A percentile compares a stretch with the other conserved stretches of the same genome.
Conservation (phyloP, 2,329 filamentous ascomycete genomes). For the Neonectria ditissima region DNA sequence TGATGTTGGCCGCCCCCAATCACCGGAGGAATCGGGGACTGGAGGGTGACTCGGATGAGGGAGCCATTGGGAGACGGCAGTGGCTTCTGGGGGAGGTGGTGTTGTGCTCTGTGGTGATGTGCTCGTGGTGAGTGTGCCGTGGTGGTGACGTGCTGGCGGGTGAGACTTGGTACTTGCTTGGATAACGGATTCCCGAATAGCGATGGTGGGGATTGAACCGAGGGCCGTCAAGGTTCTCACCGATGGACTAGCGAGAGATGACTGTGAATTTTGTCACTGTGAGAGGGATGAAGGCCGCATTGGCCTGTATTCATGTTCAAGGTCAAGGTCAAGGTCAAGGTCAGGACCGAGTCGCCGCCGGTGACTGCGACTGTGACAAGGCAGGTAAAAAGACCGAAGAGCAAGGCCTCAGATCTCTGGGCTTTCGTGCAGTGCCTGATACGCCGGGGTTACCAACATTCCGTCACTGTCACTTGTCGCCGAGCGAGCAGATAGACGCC, state of each 20-base stretch:
- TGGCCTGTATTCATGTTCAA: not conserved
- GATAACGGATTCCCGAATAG: conserved; percentile 11
- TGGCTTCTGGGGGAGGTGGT: conserved; percentile 13
- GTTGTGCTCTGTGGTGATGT: conserved; percentile 25
- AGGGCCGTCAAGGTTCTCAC: conserved; percentile 25
- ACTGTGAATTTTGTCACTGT: not conserved
- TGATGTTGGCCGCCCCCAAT: conserved; percentile 35
- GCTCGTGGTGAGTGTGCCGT: not conserved
- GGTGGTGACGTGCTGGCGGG: conserved; percentile 2
- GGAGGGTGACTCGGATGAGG: conserved; percentile 21
- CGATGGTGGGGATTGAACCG: conserved; percentile 26
- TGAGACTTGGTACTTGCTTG: conserved; percentile 2
- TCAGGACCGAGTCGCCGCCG: not conserved
- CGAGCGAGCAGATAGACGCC: conserved; percentile 9
- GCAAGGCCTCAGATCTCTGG: conserved; percentile 14
- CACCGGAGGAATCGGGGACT: conserved; percentile 18
- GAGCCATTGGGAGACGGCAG: conserved; percentile 17
- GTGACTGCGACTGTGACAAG: conserved; percentile 9
- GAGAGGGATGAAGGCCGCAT: not conserved
- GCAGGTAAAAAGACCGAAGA: not conserved
- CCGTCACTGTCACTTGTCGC: not conserved
- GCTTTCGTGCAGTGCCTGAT: conserved; percentile 16
- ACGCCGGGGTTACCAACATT: conserved; percentile 1
- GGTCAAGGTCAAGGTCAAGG: conserved; percentile 11
- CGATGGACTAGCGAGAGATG: not conserved